Evolutionary conservation across 768 basidiomycete species (phyloP).

Genomic region (Rhizopogon vulgaris): DNA sequence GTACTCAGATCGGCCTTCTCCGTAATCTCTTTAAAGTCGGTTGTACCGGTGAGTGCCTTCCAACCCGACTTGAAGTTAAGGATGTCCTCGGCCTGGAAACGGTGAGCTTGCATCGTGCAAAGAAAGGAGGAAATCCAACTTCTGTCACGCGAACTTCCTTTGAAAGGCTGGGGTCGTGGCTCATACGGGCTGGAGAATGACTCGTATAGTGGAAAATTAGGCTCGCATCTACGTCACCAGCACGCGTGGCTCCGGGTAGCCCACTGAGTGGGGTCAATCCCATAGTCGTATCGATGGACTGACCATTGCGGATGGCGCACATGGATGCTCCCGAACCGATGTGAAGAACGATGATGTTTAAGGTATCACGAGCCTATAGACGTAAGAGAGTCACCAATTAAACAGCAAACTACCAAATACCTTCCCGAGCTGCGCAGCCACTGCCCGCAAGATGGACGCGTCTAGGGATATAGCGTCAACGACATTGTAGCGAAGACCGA

Average conservation of each 20-base stretch:
- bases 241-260: conserved; percentile 83
- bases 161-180: conserved; percentile 43
- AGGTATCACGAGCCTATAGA: conserved; percentile 33
- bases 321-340: conserved; percentile 88
- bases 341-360: conserved; percentile 80
- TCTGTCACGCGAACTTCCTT: conserved; percentile 49
- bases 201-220: conserved; percentile 79
- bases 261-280: conserved; percentile 87
- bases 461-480: conserved; percentile 31
- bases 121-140: conserved; percentile 18
- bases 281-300: conserved; percentile 85
- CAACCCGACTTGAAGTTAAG: conserved; percentile 75
- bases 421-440: conserved; percentile 55
- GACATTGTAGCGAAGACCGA: background rate
- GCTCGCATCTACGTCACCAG: conserved; percentile 78
- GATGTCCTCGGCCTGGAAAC: conserved; percentile 57
- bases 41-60: conserved; percentile 72
- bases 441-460: conserved; percentile 59
- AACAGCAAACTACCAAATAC: conserved; percentile 16
- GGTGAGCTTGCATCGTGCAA: conserved; percentile 1
- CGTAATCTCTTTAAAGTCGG: conserved; percentile 73
- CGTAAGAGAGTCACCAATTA: background rate
- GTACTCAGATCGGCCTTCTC: conserved; percentile 27
- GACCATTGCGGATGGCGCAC: conserved; percentile 68
- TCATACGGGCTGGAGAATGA: conserved; percentile 44